Conservation (phyloP, 257 asterid species). For the Ilex asprella region DNA sequence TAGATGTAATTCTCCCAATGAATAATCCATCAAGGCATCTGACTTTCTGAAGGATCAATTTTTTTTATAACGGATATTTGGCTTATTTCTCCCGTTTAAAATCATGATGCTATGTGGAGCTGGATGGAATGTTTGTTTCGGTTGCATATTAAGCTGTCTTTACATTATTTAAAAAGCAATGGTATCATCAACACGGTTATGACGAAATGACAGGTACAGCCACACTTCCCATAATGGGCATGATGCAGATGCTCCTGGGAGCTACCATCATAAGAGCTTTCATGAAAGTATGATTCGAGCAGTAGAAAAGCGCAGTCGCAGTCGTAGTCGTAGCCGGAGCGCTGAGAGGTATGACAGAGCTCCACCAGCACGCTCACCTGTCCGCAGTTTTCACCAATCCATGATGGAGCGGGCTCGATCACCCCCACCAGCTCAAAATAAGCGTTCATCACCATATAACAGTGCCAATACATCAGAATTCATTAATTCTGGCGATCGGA, state of each 20-base stretch:
- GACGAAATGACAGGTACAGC: slow-evolving; percentile 33
- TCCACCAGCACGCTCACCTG: slow-evolving; percentile 13
- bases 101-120: not conserved
- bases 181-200: not conserved
- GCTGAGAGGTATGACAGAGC: slow-evolving; percentile 41
- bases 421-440: slow-evolving; percentile 10
- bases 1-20: no score
- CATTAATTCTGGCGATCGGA: not conserved
- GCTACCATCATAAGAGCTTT: slow-evolving; percentile 41
- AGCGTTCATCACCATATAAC: slow-evolving; percentile 8
- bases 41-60: no score
- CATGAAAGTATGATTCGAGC: slow-evolving; percentile 29
- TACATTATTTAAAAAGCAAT: not conserved
- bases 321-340: slow-evolving; percentile 48
- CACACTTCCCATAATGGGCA: slow-evolving; percentile 22
- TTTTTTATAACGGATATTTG: no score
- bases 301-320: slow-evolving; percentile 32
- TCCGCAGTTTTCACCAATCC: slow-evolving; percentile 46
- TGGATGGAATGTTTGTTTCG: not conserved
- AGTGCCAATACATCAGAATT: not conserved
- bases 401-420: slow-evolving; percentile 35
- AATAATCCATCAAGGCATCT: no score
- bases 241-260: slow-evolving; percentile 26
- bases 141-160: not conserved
- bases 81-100: not conserved